phyloP scores from a whole-genome alignment of 345 rosid species.

The Dipteronia dyeriana region DNA sequence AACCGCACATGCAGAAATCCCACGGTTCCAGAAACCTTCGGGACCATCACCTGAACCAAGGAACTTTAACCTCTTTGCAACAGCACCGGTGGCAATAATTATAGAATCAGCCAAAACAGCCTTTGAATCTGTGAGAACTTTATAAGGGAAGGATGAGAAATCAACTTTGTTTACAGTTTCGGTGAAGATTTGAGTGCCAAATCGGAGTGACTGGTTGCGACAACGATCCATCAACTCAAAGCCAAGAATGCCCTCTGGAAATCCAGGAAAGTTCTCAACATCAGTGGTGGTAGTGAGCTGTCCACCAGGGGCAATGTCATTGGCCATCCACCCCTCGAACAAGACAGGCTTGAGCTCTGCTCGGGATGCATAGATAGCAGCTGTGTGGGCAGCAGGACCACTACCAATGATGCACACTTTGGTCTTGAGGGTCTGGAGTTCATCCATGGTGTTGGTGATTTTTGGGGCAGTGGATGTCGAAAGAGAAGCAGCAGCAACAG shows the following conservation, averaged over 20 bases:
- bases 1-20: slow-evolving; percentile 95
- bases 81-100: slow-evolving; percentile 87
- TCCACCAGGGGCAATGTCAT: slow-evolving; percentile 97
- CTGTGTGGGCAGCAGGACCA: slow-evolving; percentile 99
- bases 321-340: slow-evolving; percentile 99
- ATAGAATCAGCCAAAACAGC: slow-evolving; percentile 72
- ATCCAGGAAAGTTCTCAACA: slow-evolving; percentile 97
- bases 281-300: slow-evolving; percentile 97
- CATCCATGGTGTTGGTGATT: slow-evolving; percentile 46
- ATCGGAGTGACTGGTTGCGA: slow-evolving; percentile 77
- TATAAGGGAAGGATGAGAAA: slow-evolving; percentile 59
- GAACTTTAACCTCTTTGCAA: slow-evolving; percentile 69
- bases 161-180: slow-evolving; percentile 83
- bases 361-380: slow-evolving; percentile 91
- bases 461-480: slow-evolving; percentile 5
- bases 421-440: slow-evolving; percentile 40
- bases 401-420: slow-evolving; percentile 90
- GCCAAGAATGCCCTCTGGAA: slow-evolving; percentile 79
- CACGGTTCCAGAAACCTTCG: slow-evolving; percentile 78
- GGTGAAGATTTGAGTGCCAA: slow-evolving; percentile 76
- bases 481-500: slow-evolving; percentile 18
- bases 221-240: slow-evolving; percentile 58
- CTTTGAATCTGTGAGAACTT: slow-evolving; percentile 64
- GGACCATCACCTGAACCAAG: slow-evolving; percentile 59
- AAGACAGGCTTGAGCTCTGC: slow-evolving; percentile 93